phyloP scores from a whole-genome alignment of 106 monocot species.

The Posidonia australis region DNA sequence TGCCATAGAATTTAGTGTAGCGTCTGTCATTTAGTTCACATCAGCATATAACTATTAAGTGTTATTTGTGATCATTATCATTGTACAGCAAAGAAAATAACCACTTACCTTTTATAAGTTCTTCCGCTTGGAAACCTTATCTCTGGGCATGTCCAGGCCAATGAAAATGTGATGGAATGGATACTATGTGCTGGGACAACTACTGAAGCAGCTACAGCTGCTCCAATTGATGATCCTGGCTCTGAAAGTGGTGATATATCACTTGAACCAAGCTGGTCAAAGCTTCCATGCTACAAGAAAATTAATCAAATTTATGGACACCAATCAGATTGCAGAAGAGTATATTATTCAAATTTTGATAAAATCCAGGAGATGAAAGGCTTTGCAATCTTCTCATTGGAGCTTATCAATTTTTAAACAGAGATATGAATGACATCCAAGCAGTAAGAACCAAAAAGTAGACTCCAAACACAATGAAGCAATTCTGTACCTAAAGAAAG shows the following conservation, averaged over 20 bases:
- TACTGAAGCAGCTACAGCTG: slow-evolving; percentile 79
- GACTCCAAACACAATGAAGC: too few relatives aligned
- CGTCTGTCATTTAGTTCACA: slow-evolving; percentile 34
- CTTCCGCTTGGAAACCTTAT: slow-evolving; percentile 66
- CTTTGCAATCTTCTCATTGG: not conserved
- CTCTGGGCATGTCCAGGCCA: slow-evolving; percentile 90
- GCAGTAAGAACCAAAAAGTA: too few relatives aligned
- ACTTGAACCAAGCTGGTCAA: slow-evolving; percentile 46
- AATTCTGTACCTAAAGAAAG: too few relatives aligned
- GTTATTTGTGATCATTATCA: not conserved
- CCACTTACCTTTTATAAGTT: slow-evolving; percentile 57
- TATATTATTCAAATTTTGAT: not conserved
- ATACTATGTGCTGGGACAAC: slow-evolving; percentile 43
- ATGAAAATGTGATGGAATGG: slow-evolving; percentile 63
- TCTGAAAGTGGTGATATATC: slow-evolving; percentile 30
- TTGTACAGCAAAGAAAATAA: not conserved
- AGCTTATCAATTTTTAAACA: too few relatives aligned
- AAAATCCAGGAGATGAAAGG: not conserved
- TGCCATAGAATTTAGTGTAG: slow-evolving; percentile 92
- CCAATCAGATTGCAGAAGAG: not conserved
- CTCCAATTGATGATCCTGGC: slow-evolving; percentile 84
- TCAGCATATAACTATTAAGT: not conserved
- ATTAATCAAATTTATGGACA: slow-evolving; percentile 11
- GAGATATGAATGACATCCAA: too few relatives aligned
- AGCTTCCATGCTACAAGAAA: slow-evolving; percentile 59